These are phyloP conservation scores for Fusarium irregulare DNA, from an alignment of 2,329 filamentous ascomycete genomes.

Conservation along the genomic window DNA sequence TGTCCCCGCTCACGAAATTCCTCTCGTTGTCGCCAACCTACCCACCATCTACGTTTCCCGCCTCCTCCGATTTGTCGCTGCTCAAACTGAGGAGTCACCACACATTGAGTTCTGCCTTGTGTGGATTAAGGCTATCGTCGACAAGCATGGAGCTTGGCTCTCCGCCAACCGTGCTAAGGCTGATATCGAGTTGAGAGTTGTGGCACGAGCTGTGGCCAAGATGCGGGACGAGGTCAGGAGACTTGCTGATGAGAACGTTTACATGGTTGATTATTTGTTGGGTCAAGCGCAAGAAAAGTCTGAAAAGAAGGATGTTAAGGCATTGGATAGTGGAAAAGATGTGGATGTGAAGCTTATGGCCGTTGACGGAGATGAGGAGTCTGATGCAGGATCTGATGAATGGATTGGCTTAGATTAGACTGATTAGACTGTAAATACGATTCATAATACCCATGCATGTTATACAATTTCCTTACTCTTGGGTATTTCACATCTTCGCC, in stretches of 20 bases:
- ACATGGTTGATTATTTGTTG: slow-evolving; percentile 86
- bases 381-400: slow-evolving; percentile 55
- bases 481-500: slow-evolving; percentile 23
- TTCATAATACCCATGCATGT: slow-evolving; percentile 44
- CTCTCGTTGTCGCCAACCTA: slow-evolving; percentile 80
- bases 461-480: slow-evolving; percentile 5
- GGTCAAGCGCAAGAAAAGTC: slow-evolving; percentile 58
- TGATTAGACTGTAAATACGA: slow-evolving; percentile 52
- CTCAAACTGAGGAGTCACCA: slow-evolving; percentile 88
- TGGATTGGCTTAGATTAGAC: slow-evolving; percentile 63
- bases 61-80: slow-evolving; percentile 86
- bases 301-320: slow-evolving; percentile 41
- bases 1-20: slow-evolving; percentile 79
- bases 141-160: slow-evolving; percentile 86
- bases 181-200: slow-evolving; percentile 84
- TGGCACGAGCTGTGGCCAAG: slow-evolving; percentile 81
- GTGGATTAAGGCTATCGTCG: slow-evolving; percentile 88
- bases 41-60: slow-evolving; percentile 88
- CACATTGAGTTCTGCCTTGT: slow-evolving; percentile 95
- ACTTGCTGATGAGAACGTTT: slow-evolving; percentile 87
- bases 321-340: slow-evolving; percentile 35
- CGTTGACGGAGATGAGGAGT: slow-evolving; percentile 49
- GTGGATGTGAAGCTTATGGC: slow-evolving; percentile 49
- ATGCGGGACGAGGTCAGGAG: slow-evolving; percentile 86
- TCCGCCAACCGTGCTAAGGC: slow-evolving; percentile 83